Evolutionary conservation across 768 basidiomycete genomes (phyloP), one percentile per base, ranked within the genome.

Genomic region (Suillus bovinus): DNA sequence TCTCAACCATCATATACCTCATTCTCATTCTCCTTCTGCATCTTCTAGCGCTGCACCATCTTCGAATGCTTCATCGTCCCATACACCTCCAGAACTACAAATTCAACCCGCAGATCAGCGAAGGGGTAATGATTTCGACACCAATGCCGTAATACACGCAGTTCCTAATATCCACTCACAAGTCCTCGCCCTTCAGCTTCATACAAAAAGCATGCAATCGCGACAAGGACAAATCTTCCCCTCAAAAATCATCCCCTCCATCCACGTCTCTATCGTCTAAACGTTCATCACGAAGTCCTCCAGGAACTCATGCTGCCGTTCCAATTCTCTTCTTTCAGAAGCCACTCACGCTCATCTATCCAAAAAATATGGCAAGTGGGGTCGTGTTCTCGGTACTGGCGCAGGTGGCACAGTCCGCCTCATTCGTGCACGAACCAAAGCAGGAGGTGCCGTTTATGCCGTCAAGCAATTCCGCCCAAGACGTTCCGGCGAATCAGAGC

Each of bases 311-410:
- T 9, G 66, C 70, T 11, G 70, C 66, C 34, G 58, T 64, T 61
- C 77, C 79, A 61, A 77, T 86, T 41, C 73, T 80, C 29, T 91
- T 91, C 84, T 94, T 27, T 86, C 90, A 16, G 86, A 88, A 56
- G 92, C 90, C 6, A 93, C 92, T 3, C 89, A 96, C 59, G 92
- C 92, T 16, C 95, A 97, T 74, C 80, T 99, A 61, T 80, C 90
- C n/a, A 99, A 99, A 80, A 99, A 98, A 81, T 99, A 99, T 69
- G 97, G 97, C 66, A 99, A 99, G 74, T 97, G 97, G 93, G 97
- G 96, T 42, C 86, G 93, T 59, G 87, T 97, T 20, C 86, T 99
- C 10, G 97, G 97, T 31, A 92, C 90, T 33, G 97, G 97, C 33
- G 97, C 96, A 7, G 97, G 97, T n/a, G 97, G 97, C 29, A 99